Base-by-base conservation (phyloP, 768 basidiomycete genomes). In the Myochromella boudieri region DNA sequence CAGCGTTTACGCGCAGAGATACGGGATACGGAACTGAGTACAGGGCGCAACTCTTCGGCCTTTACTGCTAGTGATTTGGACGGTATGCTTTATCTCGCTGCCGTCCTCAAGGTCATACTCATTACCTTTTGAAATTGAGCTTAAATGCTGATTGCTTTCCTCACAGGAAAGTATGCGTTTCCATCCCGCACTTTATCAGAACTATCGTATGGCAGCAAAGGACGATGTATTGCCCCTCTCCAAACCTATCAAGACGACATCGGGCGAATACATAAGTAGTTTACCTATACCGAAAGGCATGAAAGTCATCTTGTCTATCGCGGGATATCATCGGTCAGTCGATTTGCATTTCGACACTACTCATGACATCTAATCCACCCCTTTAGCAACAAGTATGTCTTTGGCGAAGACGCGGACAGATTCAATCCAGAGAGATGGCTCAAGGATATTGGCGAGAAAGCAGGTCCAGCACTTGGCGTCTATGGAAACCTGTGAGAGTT, bases 211-310 rank as follows among this genome's bases (percentile, higher is more conserved):
- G 44, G 70, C 82, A 0, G 66, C 61, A 1, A 60, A 65, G 17
- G 83, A 87, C 52, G 78, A 83, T 44, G 58, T 82, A 22, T 58
- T 88, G 17, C 82, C 86, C 0, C 71, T 88, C 27, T 75, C 79
- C 5, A 71, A 63, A 45, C 79, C 81, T 1, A 71, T 83, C 37
- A 65, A 53, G 43, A 75, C 72, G 3, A 65, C 63, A 18, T 68
- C 70, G 1, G 82, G 81, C 4, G 64, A 72, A 45, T 44, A 65
- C 9, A 58, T 78, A 29, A 60, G 54, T 7, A 67, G 77, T 42
- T 40, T 84, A 9, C 68, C 73, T 3, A 64, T 84, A 17, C 71
- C 76, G 1, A 75, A 77, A 49, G 77, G 78, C 7, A 72, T 70
- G 26, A 75, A 75, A 39, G 63, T 83, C 7, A 67, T 81, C 22